A percentile compares a stretch with the other conserved stretches of the same genome.
phyloP scores from a whole-genome alignment of 2,329 filamentous ascomycete species.

The Colletotrichum sansevieriae region DNA sequence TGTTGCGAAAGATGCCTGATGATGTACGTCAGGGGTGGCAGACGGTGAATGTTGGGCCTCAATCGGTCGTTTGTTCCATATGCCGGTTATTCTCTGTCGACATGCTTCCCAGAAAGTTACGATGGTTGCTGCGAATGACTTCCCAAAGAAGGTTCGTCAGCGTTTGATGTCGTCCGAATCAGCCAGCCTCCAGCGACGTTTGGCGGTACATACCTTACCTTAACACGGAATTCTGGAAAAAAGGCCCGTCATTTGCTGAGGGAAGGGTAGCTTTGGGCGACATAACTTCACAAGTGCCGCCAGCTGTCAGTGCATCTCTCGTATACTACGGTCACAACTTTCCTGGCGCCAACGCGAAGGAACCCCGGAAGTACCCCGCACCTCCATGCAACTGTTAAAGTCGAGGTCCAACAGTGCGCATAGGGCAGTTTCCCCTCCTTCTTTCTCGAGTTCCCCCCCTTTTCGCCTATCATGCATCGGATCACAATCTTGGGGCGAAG shows the following conservation, averaged over 20 bases:
- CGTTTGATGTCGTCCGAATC: slow-evolving; percentile 22
- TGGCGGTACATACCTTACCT: slow-evolving; percentile 14
- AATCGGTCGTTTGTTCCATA: too few relatives aligned
- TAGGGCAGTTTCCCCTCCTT: slow-evolving; percentile 9
- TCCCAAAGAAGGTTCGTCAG: not conserved
- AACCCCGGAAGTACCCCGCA: slow-evolving; percentile 29
- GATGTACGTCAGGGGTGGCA: not conserved
- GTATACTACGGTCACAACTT: not conserved
- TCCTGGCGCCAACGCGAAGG: slow-evolving; percentile 16
- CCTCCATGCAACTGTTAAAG: not conserved
- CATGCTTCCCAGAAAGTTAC: not conserved
- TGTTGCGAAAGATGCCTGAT: not conserved
- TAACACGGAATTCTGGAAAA: not conserved
- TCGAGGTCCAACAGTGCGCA: not conserved
- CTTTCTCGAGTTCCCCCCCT: slow-evolving; percentile 1
- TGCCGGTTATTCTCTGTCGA: not conserved
- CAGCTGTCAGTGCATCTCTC: too few relatives aligned
- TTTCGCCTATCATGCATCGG: not conserved
- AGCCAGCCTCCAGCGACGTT: slow-evolving; percentile 12
- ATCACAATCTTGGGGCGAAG: slow-evolving; percentile 24
- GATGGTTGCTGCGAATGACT: not conserved
- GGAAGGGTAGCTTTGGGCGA: not conserved
- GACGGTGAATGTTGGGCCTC: too few relatives aligned
- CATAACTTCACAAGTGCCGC: not conserved
- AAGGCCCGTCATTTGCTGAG: not conserved